phyloP scores from a whole-genome alignment of 331 rosid genomes.

The Pyrus hybrid region DNA sequence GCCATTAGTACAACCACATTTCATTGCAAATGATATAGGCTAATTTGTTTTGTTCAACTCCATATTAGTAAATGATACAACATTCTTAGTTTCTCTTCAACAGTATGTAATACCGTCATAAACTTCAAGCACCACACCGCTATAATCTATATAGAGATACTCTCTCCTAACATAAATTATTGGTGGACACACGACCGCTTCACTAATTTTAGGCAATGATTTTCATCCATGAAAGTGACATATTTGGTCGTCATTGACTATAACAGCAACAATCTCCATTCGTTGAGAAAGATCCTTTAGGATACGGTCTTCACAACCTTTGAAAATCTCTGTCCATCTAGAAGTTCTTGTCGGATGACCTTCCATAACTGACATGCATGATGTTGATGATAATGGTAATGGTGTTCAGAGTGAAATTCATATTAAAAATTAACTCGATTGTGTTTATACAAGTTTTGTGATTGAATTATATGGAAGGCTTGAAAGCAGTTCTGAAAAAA shows the following conservation, averaged over 20 bases:
- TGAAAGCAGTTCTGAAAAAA: no score
- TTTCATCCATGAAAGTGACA: conserved; percentile 12
- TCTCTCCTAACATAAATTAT: not conserved
- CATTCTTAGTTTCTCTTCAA: no score
- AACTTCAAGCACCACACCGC: not conserved
- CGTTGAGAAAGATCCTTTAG: conserved; percentile 36
- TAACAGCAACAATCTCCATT: conserved; percentile 4
- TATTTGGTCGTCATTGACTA: conserved; percentile 1
- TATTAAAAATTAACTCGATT: no score
- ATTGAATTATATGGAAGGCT: no score
- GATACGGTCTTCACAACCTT: conserved; percentile 20
- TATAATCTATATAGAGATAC: no score
- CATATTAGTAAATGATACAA: no score
- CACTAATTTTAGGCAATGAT: conserved; percentile 23
- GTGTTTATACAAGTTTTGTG: no score
- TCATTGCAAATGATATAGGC: no score
- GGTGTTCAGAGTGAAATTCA: no score
- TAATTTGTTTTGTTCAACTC: no score
- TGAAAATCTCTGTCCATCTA: conserved; percentile 18
- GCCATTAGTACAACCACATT: no score
- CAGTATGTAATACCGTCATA: not conserved
- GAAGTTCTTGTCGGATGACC: conserved; percentile 21
- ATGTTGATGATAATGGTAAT: not conserved
- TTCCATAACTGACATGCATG: not conserved
- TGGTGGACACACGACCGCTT: conserved; percentile 13